These are phyloP conservation scores for Quercus ilex DNA, from an alignment of 306 rosid species.

Conservation along the genomic window DNA sequence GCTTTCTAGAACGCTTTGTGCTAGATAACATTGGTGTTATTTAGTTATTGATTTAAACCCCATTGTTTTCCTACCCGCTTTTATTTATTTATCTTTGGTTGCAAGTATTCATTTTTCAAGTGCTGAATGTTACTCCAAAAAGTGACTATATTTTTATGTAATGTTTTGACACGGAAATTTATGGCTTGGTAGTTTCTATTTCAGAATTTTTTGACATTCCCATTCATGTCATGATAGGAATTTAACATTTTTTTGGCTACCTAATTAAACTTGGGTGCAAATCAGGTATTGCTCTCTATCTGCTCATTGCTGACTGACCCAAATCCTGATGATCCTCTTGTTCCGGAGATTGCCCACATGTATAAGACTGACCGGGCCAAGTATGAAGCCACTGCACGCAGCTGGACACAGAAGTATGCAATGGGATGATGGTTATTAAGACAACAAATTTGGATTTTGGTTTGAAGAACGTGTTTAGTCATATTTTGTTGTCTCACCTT, in stretches of 20 bases:
- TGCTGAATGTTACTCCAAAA: neutral
- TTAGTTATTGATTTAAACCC: neutral
- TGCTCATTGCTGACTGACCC: conserved; percentile 82
- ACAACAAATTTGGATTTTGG: conserved; percentile 17
- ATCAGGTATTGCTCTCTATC: conserved; percentile 68
- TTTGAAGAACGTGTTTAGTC: conserved; percentile 25
- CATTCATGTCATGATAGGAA: neutral
- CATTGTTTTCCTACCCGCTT: neutral
- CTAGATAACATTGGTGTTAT: neutral
- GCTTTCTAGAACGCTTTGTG: neutral
- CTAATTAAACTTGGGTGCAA: conserved; percentile 18
- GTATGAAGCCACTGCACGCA: conserved; percentile 71
- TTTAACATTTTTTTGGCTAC: neutral
- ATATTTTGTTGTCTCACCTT: conserved; percentile 18
- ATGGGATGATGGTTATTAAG: conserved; percentile 46
- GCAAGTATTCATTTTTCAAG: neutral
- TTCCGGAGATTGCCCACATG: conserved; percentile 77
- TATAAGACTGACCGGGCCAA: conserved; percentile 68
- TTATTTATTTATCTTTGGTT: neutral
- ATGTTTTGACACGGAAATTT: neutral
- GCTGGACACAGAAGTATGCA: conserved; percentile 84
- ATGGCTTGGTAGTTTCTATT: neutral
- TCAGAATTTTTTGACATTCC: neutral
- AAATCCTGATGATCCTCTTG: conserved; percentile 80
- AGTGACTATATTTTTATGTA: neutral